Evolutionary conservation across 2,329 filamentous ascomycete species (phyloP).

Genomic region (Proliferodiscus dingleyae): DNA sequence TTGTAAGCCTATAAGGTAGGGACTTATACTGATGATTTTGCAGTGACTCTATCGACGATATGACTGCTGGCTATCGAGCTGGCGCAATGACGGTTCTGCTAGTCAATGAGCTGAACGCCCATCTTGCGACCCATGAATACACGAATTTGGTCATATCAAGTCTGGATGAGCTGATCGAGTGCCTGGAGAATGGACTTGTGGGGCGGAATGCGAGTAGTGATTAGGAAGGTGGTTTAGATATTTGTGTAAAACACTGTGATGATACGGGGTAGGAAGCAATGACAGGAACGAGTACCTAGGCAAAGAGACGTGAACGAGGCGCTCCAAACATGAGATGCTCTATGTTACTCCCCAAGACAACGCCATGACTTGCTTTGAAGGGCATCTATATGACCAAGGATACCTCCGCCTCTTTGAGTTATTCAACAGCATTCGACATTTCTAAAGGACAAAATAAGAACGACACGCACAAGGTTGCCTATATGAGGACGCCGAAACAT

Average conservation of each 20-base stretch:
- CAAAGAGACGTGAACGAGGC: slow-evolving; percentile 1
- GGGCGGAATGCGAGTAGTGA: slow-evolving; percentile 35
- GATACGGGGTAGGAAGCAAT: too few relatives aligned
- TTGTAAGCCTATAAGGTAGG: slow-evolving; percentile 52
- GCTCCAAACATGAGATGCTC: slow-evolving; percentile 1
- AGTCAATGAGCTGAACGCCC: slow-evolving; percentile 72
- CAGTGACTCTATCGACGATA: slow-evolving; percentile 85
- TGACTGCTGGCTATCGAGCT: slow-evolving; percentile 77
- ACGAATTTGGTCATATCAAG: slow-evolving; percentile 70
- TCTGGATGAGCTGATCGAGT: slow-evolving; percentile 69
- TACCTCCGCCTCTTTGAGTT: slow-evolving; percentile 3
- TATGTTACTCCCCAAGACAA: slow-evolving; percentile 15
- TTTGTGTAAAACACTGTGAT: too few relatives aligned
- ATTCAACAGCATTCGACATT: neutral
- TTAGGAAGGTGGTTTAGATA: too few relatives aligned
- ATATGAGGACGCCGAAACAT: slow-evolving; percentile 13
- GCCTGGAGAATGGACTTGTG: slow-evolving; percentile 72
- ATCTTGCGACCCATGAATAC: slow-evolving; percentile 65
- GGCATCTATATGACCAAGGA: slow-evolving; percentile 1
- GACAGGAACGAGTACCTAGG: neutral
- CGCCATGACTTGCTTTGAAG: slow-evolving; percentile 8
- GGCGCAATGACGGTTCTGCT: slow-evolving; percentile 89
- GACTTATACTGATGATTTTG: slow-evolving; percentile 16
- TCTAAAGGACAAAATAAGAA: neutral
- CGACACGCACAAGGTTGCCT: neutral